Base-by-base conservation (phyloP, 345 rosid species). In the Pugionium dolabratum region DNA sequence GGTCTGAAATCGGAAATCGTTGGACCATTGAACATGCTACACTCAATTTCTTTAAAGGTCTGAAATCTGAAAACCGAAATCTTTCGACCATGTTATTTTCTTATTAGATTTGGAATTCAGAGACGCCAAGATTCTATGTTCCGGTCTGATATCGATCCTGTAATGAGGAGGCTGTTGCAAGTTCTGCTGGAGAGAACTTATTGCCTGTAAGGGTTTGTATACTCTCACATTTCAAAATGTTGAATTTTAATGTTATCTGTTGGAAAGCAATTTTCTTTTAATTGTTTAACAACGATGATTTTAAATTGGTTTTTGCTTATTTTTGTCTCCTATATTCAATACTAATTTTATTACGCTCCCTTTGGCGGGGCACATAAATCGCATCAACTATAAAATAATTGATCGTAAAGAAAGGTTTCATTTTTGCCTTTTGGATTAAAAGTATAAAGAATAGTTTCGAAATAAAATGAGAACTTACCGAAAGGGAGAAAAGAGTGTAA, bases 31-130 rank as follows among this genome's bases (percentile, higher is more conserved):
- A 54, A 29, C 71, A 54, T 10, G 6, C 50, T 32, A 30, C 28
- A 29, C 11, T 10, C 79, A 33, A 55, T 86, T 45, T 55, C 61
- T 45, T 82, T 78, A 83, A 79, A 82, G 66, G 34, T 67, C 47
- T 41, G 29, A 66, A 10, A 37, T 50, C 44, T 41, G 29, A 66
- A 10, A 37, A 40, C 44, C 26, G n/a, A 49, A 48, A 49, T 31
- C 32, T 11, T 18, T 30, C 2, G 2, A 59, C 42, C 10, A 28
- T 2, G 28, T 48, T 4, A 3, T 28, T 36, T 49, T 49, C 36
- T 49, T 18, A 18, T 27, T 9, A 26, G 40, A 36, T 36, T 4
- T 40, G 30, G 9, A 51, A 51, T 37, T 33, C 47, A 52, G 67
- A 44, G 35, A 70, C 59, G 9, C n/a, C 50, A 57, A 55, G 61